Base-by-base conservation (phyloP, 2,329 filamentous ascomycete genomes). In the Clarireedia monteithiana region DNA sequence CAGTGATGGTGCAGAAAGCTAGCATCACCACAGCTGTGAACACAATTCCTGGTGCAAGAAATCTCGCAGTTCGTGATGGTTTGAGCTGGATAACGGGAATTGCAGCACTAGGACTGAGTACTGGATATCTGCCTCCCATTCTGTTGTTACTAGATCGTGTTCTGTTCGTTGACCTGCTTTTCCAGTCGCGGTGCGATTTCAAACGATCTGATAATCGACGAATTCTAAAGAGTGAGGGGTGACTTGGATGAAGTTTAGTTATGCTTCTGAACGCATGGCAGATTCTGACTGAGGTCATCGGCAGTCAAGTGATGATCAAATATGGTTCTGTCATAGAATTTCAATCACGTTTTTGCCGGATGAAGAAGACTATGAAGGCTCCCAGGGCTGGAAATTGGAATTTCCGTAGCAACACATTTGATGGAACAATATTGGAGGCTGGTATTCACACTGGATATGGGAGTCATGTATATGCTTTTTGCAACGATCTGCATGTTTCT, bases 1-100 rank as follows among this genome's bases (percentile, higher is more conserved):
- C 53, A 14, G 50, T 60, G 23, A 59, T 52, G 2, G 56, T 55
- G 4, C 52, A 53, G 6, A 52, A 39, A 5, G 47, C 49, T 27
- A 65, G 48, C 12, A 62, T 4, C 2, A 58, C 7, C 20, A 62
- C 52, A 2, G 64, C 59, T 2, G 17, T 24, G 2, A 63, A 23
- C 6, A 66, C 58, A 12, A 64, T 58, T 5, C 42, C 23, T 2
- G 65, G 63, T 2, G 42, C 58, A 20, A 66, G 24, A 4, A 65
- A 54, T 10, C 50, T 59, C 45, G 51, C 52, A 0, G 61, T 62
- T 34, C 56, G 48, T 4, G 53, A 46, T 6, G 30, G 30, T 7
- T 49, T 40, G 3, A 55, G 39, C 9, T 51, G 20, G 3, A 45
- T 50, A 23, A 51, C 14, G 12, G 52, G 52, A 20, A 54, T 49